phyloP scores from a whole-genome alignment of 1,284 basidiomycete species.

The Peniophora sp. region DNA sequence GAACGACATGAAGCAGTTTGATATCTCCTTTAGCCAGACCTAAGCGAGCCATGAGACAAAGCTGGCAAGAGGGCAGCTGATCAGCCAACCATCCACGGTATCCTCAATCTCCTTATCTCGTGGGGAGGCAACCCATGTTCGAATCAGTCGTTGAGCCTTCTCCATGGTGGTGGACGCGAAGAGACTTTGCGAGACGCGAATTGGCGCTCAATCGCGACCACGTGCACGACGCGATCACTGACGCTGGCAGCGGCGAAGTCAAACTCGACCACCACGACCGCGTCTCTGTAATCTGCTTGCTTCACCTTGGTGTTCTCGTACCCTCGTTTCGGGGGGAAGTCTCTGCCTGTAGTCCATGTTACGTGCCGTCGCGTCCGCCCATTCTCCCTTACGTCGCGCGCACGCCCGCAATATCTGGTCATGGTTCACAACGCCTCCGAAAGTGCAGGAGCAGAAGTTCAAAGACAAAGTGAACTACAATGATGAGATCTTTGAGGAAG shows the following conservation, averaged over 20 bases:
- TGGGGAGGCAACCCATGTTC: conserved; percentile 66
- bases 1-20: conserved; percentile 79
- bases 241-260: too few relatives aligned
- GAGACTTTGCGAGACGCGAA: too few relatives aligned
- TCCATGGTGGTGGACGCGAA: conserved; percentile 18
- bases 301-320: too few relatives aligned
- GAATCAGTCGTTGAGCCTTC: conserved; percentile 45
- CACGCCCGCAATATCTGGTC: too few relatives aligned
- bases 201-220: too few relatives aligned
- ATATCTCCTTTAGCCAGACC: conserved; percentile 56
- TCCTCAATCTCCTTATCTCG: conserved; percentile 55
- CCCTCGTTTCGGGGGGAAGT: too few relatives aligned
- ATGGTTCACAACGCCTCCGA: background rate
- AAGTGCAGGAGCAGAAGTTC: background rate
- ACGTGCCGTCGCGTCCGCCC: background rate
- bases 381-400: too few relatives aligned
- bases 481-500: conserved; percentile 37
- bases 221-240: too few relatives aligned
- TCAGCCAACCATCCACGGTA: conserved; percentile 44
- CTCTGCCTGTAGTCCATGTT: background rate
- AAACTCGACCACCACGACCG: too few relatives aligned
- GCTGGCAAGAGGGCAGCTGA: conserved; percentile 8
- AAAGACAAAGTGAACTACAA: conserved; percentile 70
- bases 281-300: too few relatives aligned
- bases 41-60: conserved; percentile 21